phyloP scores from a whole-genome alignment of 352 stramenopile species.

The Plasmopara viticola region DNA sequence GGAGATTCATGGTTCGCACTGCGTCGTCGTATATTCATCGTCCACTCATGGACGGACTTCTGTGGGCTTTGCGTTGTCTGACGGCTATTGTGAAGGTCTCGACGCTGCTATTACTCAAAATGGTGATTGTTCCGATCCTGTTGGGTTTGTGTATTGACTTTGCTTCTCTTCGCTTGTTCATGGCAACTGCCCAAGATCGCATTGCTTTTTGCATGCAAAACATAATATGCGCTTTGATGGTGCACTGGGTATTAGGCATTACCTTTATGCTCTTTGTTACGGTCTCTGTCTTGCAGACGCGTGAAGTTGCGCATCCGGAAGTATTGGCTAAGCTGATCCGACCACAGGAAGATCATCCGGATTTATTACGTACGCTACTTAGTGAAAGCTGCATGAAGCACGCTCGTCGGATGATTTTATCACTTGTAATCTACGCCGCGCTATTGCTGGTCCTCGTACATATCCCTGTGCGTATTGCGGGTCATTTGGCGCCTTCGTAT shows the following conservation, averaged over 20 bases:
- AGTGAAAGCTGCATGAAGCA: conserved; percentile 92
- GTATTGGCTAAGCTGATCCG: conserved; percentile 83
- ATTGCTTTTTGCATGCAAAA: conserved; percentile 78
- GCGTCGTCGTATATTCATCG: conserved; percentile 80
- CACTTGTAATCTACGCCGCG: conserved; percentile 86
- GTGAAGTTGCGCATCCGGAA: conserved; percentile 93
- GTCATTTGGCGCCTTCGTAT: conserved; percentile 39
- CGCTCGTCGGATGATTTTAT: conserved; percentile 90
- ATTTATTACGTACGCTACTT: conserved; percentile 93
- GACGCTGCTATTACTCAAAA: conserved; percentile 95
- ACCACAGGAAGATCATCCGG: conserved; percentile 95
- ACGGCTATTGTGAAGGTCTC: conserved; percentile 92
- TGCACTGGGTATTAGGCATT: conserved; percentile 97
- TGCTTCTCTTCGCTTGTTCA: conserved; percentile 88
- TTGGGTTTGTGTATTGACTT: conserved; percentile 93
- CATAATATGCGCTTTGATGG: conserved; percentile 89
- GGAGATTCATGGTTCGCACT: conserved; percentile 79
- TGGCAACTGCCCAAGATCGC: conserved; percentile 63
- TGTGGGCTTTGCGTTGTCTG: conserved; percentile 75
- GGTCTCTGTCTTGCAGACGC: conserved; percentile 91
- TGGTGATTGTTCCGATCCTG: conserved; percentile 93
- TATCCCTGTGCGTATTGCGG: conserved; percentile 67
- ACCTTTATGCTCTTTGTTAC: conserved; percentile 98
- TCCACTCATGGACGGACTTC: conserved; percentile 68
- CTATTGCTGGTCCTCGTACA: conserved; percentile 86